A percentile compares a stretch with the other conserved stretches of the same genome.
phyloP scores from a whole-genome alignment of 352 stramenopile species.

The Peronospora farinosa region DNA sequence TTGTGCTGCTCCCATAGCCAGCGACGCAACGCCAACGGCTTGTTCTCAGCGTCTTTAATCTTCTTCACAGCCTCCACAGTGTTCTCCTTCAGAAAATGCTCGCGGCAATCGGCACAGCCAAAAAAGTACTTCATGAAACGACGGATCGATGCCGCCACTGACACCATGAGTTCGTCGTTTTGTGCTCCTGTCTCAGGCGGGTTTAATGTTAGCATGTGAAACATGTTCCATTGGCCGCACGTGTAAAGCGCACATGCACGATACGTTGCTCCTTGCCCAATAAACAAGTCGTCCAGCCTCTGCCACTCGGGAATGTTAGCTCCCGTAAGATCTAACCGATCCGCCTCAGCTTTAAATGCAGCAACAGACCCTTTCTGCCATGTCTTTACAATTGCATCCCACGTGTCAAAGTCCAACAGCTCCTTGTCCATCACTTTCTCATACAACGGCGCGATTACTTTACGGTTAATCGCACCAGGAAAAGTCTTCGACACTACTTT shows the following conservation, averaged over 20 bases:
- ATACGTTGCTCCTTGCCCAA: slow-evolving; percentile 58
- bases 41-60: slow-evolving; percentile 59
- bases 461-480: slow-evolving; percentile 63
- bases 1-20: slow-evolving; percentile 87
- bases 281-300: slow-evolving; percentile 52
- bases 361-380: slow-evolving; percentile 53
- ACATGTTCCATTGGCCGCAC: slow-evolving; percentile 83
- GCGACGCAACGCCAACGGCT: slow-evolving; percentile 53
- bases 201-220: slow-evolving; percentile 83
- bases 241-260: slow-evolving; percentile 71
- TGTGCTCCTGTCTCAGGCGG: slow-evolving; percentile 34
- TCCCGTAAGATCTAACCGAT: slow-evolving; percentile 45
- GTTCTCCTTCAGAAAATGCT: slow-evolving; percentile 78
- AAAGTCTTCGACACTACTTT: slow-evolving; percentile 67
- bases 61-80: slow-evolving; percentile 59
- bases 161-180: slow-evolving; percentile 49
- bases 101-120: slow-evolving; percentile 65
- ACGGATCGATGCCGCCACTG: slow-evolving; percentile 65
- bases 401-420: slow-evolving; percentile 68
- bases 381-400: slow-evolving; percentile 48
- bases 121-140: slow-evolving; percentile 86
- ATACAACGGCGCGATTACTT: slow-evolving; percentile 49
- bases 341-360: slow-evolving; percentile 52
- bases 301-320: slow-evolving; percentile 58
- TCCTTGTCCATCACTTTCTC: slow-evolving; percentile 43